Percentiles rank a stretch among this genome's conserved stretches.
Evolutionary conservation across 305 asterid genomes (phyloP).

Genomic region (Fraxinus sp.): DNA sequence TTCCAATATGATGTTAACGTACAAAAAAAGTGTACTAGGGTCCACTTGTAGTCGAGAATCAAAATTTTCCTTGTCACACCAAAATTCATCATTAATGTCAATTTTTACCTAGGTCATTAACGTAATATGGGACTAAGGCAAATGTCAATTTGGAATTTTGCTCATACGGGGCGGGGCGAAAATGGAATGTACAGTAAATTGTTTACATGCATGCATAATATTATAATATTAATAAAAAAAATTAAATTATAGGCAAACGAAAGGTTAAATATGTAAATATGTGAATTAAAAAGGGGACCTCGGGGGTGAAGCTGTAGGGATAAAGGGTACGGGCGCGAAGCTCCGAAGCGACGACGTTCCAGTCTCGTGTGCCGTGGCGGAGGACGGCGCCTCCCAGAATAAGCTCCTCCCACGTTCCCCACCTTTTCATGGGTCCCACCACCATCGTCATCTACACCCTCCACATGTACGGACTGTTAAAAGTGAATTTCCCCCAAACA

Average conservation of each 20-base stretch:
- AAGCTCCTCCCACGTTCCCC: conserved; percentile 98
- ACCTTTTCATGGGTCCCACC: conserved; percentile 41
- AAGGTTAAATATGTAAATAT: background rate
- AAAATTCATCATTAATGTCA: background rate
- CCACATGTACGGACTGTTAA: conserved; percentile 41
- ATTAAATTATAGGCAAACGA: background rate
- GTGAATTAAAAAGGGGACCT: conserved; percentile 39
- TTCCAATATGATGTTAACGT: background rate
- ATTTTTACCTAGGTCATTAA: background rate
- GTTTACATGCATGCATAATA: conserved; percentile 31
- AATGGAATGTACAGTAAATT: background rate
- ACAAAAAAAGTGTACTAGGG: background rate
- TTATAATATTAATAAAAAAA: too few relatives aligned
- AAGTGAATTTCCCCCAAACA: background rate
- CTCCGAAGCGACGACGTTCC: conserved; percentile 91
- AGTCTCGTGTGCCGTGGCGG: conserved; percentile 73
- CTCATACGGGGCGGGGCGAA: background rate
- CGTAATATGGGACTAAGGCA: background rate
- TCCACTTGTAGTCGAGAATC: conserved; percentile 3
- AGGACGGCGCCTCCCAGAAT: conserved; percentile 79
- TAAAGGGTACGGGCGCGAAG: conserved; percentile 56
- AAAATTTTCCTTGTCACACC: background rate
- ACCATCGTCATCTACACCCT: conserved; percentile 37
- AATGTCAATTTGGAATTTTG: background rate
- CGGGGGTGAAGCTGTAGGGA: conserved; percentile 58